Conservation (phyloP, 2,329 filamentous ascomycete species). For the Microsporum audouinii region DNA sequence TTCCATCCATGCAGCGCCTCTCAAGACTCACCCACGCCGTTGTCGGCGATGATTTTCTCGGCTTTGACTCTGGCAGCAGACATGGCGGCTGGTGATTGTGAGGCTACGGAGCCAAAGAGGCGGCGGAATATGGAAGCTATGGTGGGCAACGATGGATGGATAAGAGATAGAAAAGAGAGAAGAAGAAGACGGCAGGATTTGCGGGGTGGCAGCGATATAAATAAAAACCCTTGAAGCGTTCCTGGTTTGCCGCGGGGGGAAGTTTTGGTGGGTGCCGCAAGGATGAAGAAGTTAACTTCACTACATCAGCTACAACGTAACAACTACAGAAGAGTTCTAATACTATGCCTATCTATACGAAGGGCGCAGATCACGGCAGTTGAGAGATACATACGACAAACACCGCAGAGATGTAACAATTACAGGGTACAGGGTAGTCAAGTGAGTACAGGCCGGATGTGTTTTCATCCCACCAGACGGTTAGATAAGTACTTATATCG, state of each 20-base stretch:
- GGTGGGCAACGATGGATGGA: slow-evolving; percentile 28
- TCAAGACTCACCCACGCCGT: slow-evolving; percentile 60
- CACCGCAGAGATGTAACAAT: not conserved
- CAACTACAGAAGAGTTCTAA: not conserved
- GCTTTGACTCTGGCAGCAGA: slow-evolving; percentile 73
- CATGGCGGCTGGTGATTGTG: slow-evolving; percentile 55
- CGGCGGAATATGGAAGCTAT: slow-evolving; percentile 47
- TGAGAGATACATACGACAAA: not conserved
- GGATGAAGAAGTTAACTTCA: too few relatives aligned
- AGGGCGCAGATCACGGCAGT: not conserved
- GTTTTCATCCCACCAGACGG: too few relatives aligned
- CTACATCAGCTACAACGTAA: not conserved
- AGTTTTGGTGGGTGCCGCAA: too few relatives aligned
- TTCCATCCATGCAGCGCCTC: not conserved
- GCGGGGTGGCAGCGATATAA: not conserved
- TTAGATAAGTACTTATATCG: too few relatives aligned
- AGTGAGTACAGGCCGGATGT: too few relatives aligned
- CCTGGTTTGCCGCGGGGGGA: too few relatives aligned
- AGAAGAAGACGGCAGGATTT: not conserved
- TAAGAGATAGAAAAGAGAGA: not conserved
- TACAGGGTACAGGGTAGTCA: not conserved
- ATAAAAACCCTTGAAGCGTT: not conserved
- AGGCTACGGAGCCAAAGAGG: slow-evolving; percentile 54
- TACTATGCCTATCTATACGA: not conserved
- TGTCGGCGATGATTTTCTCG: slow-evolving; percentile 76